Base-by-base conservation (phyloP, 257 asterid genomes). In the Solanum chilense region DNA sequence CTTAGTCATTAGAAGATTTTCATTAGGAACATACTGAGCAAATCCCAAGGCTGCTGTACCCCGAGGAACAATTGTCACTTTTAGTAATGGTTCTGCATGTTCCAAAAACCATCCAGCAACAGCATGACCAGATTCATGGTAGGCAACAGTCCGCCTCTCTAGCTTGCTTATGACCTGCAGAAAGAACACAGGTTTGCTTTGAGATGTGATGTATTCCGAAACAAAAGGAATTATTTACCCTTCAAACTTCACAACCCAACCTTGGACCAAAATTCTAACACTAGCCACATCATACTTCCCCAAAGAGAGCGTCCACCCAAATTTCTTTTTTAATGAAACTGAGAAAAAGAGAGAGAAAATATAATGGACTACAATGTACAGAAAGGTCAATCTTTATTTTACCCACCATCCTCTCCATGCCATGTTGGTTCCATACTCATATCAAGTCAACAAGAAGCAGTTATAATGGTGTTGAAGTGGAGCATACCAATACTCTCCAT, bases 111-210 rank as follows among this genome's bases (percentile, higher is more conserved):
- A 95, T 73, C 99, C 98, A 88, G 93, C 89, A 83, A 96, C 98
- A 87, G 99, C 98, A 89, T 95, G 99, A 20, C 98, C 98, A 62
- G 98, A 92, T 92, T 96, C 98, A 86, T 95, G 99, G 91, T 94
- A 95, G 76, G 99, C 99, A 82, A 94, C 98, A 60, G 97, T 96
- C 31, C 91, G 90, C 13, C 97, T 89, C 85, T 94, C 98, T 31
- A 90, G 39, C 92, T 92, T 93, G 93, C 94, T 94, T 44, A 96
- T 92, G 82, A 96, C 95, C 99, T 96, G 93, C 74, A 88, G 75
- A 37, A 31, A 80, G 68, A 69, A 49, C 44, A 88, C 73, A 31
- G 78, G 68, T 69, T 31, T 23, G 18, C 44, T 80, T 80, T 18
- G 6, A 49, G 69, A 80, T 80, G 44, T 49, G 27, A 49, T 23